These are phyloP conservation scores for Gentiana macrophylla DNA, from an alignment of 257 asterid species.

Conservation along the genomic window DNA sequence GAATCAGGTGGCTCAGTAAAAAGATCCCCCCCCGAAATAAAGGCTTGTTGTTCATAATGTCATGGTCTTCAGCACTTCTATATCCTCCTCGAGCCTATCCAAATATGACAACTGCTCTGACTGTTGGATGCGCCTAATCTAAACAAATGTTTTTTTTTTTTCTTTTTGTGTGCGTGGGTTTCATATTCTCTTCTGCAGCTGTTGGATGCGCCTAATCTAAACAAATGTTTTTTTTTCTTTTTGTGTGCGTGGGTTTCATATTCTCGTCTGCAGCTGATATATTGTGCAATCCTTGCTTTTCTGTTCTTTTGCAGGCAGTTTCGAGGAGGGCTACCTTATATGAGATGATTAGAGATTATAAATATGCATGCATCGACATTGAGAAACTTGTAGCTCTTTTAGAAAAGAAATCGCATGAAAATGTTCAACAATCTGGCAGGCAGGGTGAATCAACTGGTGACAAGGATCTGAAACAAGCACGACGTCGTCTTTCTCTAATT, in stretches of 20 bases:
- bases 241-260: background rate
- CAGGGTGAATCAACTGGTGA: conserved; percentile 34
- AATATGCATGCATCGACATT: conserved; percentile 61
- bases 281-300: background rate
- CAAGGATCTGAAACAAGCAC: conserved; percentile 61
- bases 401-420: conserved; percentile 42
- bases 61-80: too few relatives aligned
- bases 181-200: background rate
- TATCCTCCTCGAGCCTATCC: too few relatives aligned
- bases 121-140: too few relatives aligned
- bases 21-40: too few relatives aligned
- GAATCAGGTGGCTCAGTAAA: too few relatives aligned
- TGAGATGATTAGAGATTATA: conserved; percentile 86
- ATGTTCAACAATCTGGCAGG: conserved; percentile 20
- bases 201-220: too few relatives aligned
- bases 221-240: background rate
- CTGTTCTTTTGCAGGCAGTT: conserved; percentile 46
- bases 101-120: too few relatives aligned
- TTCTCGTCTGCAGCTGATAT: background rate
- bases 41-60: too few relatives aligned
- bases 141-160: background rate
- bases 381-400: conserved; percentile 59
- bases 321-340: conserved; percentile 89
- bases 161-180: background rate
- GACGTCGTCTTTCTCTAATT: conserved; percentile 42